Conservation (phyloP, 805 yeast species). For the Priceomyces melissophilus region DNA sequence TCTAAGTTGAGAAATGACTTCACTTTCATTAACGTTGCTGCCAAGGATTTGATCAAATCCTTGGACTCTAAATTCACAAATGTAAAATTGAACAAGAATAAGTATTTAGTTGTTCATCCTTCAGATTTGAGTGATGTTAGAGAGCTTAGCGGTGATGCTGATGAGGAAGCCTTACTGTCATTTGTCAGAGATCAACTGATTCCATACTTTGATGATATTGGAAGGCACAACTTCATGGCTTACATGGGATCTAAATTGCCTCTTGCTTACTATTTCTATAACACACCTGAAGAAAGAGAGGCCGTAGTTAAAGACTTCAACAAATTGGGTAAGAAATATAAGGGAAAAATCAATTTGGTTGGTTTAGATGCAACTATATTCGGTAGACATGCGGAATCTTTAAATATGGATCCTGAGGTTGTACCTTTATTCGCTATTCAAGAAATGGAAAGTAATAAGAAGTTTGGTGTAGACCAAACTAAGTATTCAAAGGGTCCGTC, state of each 20-base stretch:
- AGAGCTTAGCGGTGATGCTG: slow-evolving; percentile 39
- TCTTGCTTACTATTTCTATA: slow-evolving; percentile 84
- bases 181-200: slow-evolving; percentile 62
- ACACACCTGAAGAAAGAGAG: slow-evolving; percentile 60
- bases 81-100: slow-evolving; percentile 23
- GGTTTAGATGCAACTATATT: slow-evolving; percentile 78
- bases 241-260: slow-evolving; percentile 76
- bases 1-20: slow-evolving; percentile 57
- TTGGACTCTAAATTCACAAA: slow-evolving; percentile 31
- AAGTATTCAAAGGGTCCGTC: slow-evolving; percentile 45
- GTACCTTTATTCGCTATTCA: slow-evolving; percentile 87
- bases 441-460: slow-evolving; percentile 61
- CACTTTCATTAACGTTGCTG: slow-evolving; percentile 48
- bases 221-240: slow-evolving; percentile 68
- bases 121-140: slow-evolving; percentile 41
- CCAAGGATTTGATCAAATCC: slow-evolving; percentile 35
- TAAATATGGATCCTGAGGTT: slow-evolving; percentile 80
- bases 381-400: slow-evolving; percentile 83
- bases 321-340: slow-evolving; percentile 66
- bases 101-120: slow-evolving; percentile 49
- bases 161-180: slow-evolving; percentile 33
- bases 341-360: slow-evolving; percentile 83
- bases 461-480: slow-evolving; percentile 73
- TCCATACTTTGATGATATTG: slow-evolving; percentile 86
- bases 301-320: slow-evolving; percentile 49